Evolutionary conservation across 2,329 filamentous ascomycete species (phyloP).

Genomic region (Plectosphaerella sp.): DNA sequence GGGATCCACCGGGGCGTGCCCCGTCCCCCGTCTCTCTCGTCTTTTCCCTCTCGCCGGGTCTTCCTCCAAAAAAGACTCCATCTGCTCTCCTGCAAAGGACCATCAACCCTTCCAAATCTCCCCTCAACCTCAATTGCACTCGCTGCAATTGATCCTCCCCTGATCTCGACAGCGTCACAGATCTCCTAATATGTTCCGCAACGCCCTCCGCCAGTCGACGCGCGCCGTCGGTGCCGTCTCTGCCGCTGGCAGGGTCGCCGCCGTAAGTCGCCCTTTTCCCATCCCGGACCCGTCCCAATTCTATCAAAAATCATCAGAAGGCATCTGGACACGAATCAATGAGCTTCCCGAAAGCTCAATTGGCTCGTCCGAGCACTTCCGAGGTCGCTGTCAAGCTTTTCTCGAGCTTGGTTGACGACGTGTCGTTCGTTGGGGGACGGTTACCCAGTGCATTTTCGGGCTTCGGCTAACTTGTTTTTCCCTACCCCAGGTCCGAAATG

Average conservation of each 20-base stretch:
- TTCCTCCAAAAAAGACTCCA: constrained; percentile 36
- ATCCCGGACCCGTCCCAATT: constrained; percentile 35
- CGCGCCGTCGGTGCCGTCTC: constrained; percentile 92
- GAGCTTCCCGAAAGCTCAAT: constrained; percentile 27
- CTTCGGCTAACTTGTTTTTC: constrained; percentile 52
- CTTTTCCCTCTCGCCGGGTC: constrained; percentile 34
- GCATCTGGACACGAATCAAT: constrained; percentile 32
- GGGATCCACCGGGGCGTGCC: constrained; percentile 14
- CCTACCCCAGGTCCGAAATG: constrained; percentile 72
- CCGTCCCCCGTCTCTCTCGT: constrained; percentile 25
- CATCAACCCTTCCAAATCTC: constrained; percentile 49
- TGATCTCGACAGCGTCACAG: constrained; percentile 45
- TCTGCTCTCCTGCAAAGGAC: constrained; percentile 42
- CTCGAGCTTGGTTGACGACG: constrained; percentile 26
- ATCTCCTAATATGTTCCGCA: constrained; percentile 84
- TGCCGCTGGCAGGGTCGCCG: constrained; percentile 85
- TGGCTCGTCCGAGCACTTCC: constrained; percentile 17
- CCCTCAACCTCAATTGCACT: constrained; percentile 58
- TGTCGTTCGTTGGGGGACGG: constrained; percentile 16
- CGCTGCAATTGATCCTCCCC: constrained; percentile 59
- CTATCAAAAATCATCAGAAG: constrained; percentile 39
- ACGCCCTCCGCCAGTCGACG: constrained; percentile 94
- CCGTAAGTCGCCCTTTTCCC: constrained; percentile 66
- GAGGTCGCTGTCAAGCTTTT: constrained; percentile 21
- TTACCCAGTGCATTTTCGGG: constrained; percentile 33